Conservation (phyloP, 148 eudicot genomes). For the Agrostemma githago region DNA sequence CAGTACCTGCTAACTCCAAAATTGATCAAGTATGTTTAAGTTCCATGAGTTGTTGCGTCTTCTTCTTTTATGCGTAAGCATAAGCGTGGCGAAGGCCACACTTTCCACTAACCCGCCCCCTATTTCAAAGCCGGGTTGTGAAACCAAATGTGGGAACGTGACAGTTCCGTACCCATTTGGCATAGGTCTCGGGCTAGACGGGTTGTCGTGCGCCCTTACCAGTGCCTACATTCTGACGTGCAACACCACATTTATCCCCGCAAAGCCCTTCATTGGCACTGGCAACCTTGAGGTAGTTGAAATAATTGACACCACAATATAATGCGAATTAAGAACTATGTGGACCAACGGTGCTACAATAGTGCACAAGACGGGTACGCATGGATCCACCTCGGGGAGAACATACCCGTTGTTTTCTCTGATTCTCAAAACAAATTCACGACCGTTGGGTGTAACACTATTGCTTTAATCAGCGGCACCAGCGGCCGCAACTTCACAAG, state of each 20-base stretch:
- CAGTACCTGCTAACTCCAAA: too few species aligned
- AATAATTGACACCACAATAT: conserved; percentile 21
- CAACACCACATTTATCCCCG: conserved; percentile 26
- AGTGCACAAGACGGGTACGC: not conserved
- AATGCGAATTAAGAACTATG: conserved; percentile 15
- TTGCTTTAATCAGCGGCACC: not conserved
- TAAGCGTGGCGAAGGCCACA: not conserved
- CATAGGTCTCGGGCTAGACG: conserved; percentile 22
- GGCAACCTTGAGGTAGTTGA: conserved; percentile 6
- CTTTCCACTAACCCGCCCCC: not conserved
- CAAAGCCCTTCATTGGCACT: conserved; percentile 21
- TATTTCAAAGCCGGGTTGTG: not conserved
- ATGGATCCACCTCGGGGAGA: not conserved
- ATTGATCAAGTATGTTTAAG: not conserved
- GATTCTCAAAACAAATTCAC: conserved; percentile 34
- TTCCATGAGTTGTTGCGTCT: not conserved
- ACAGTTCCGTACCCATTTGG: conserved; percentile 46
- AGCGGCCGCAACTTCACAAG: conserved; percentile 7
- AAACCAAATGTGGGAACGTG: not conserved
- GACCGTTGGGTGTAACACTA: conserved; percentile 38
- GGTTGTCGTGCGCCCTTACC: conserved; percentile 24
- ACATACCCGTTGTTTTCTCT: conserved; percentile 18
- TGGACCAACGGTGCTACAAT: conserved; percentile 22
- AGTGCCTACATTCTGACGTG: conserved; percentile 27
- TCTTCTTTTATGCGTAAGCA: not conserved